Evolutionary conservation across 106 monocot genomes (phyloP).

Genomic region (Acanthochlamys bracteata): DNA sequence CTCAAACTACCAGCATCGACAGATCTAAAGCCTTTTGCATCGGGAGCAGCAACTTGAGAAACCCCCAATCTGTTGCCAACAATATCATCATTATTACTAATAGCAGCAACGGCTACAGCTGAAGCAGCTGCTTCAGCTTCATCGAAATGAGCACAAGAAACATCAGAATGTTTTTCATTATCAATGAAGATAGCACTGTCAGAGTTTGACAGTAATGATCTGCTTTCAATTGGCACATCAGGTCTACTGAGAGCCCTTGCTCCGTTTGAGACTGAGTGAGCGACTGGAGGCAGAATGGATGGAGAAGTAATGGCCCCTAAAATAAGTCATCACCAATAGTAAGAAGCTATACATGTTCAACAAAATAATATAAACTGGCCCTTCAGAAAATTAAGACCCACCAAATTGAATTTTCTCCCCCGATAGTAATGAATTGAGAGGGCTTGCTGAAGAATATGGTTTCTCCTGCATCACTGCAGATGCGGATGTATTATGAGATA

Average conservation of each 20-base stretch:
- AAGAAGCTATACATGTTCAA: neutral
- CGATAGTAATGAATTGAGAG: constrained; percentile 64
- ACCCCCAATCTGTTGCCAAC: constrained; percentile 23
- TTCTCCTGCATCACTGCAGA: constrained; percentile 32
- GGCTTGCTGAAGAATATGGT: constrained; percentile 29
- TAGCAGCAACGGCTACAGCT: constrained; percentile 92
- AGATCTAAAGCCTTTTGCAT: constrained; percentile 23
- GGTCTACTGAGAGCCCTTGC: constrained; percentile 37
- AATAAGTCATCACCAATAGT: neutral
- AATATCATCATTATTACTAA: constrained; percentile 66
- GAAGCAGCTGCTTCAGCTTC: constrained; percentile 98
- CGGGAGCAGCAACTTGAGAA: constrained; percentile 17
- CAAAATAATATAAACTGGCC: neutral
- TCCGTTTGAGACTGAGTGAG: constrained; percentile 33
- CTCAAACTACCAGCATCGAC: constrained; percentile 19
- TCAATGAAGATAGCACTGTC: constrained; percentile 34
- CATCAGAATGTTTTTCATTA: constrained; percentile 39
- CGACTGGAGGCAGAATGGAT: constrained; percentile 41
- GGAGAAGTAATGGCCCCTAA: constrained; percentile 73
- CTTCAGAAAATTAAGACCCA: constrained; percentile 17
- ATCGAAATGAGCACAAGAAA: constrained; percentile 43
- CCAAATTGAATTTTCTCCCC: constrained; percentile 98
- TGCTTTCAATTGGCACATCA: constrained; percentile 22
- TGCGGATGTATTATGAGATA: neutral
- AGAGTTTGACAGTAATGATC: constrained; percentile 15